phyloP scores from a whole-genome alignment of 805 yeast genomes.

The Suhomyces xylopsoci region DNA sequence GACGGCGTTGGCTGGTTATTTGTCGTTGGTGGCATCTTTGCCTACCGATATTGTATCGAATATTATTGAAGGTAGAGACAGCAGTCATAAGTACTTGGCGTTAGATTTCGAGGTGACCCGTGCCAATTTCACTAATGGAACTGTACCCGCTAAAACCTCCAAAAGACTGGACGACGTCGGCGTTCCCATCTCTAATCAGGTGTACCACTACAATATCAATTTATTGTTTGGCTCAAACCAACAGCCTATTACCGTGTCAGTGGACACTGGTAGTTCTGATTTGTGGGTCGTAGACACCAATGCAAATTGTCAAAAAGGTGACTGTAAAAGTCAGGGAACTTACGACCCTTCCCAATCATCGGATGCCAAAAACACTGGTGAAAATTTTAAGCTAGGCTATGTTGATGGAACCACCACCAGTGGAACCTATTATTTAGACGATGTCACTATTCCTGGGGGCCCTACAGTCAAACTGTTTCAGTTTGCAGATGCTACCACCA shows the following conservation, averaged over 20 bases:
- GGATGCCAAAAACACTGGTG: neutral
- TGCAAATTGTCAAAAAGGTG: neutral
- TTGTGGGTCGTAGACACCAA: neutral
- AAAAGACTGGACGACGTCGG: neutral
- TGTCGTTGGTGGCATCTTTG: neutral
- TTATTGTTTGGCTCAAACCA: neutral
- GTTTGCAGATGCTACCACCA: neutral
- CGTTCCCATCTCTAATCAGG: neutral
- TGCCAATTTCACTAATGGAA: neutral
- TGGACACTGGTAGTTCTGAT: conserved; percentile 1
- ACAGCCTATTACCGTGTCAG: neutral
- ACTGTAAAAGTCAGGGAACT: neutral
- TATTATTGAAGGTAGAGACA: neutral
- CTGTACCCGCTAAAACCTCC: neutral
- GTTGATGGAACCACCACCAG: neutral
- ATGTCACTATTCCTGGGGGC: conserved; percentile 3
- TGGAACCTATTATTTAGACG: conserved; percentile 2
- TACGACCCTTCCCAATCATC: neutral
- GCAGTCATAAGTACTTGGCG: neutral
- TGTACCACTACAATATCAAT: neutral
- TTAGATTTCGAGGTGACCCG: neutral
- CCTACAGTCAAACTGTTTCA: neutral
- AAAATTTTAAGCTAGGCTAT: neutral
- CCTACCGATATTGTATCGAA: neutral
- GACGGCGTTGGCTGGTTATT: neutral